These are phyloP conservation scores for Coemansia sp. DNA, from an alignment of 192 early-diverging fungal genomes.

Conservation along the genomic window DNA sequence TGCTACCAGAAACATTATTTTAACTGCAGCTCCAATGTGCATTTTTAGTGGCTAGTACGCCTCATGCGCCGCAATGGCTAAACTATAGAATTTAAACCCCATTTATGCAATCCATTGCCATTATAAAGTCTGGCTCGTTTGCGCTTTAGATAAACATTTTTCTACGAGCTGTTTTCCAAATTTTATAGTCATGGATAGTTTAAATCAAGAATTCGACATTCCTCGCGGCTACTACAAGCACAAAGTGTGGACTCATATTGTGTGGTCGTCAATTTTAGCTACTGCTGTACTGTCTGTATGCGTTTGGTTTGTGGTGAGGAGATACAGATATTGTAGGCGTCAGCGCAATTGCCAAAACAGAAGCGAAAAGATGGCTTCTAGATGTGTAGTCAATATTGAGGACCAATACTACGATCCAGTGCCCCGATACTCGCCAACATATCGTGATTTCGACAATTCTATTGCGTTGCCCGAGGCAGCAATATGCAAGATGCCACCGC, in stretches of 20 bases:
- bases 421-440: slow-evolving; percentile 27
- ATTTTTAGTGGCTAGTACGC: not conserved
- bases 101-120: not conserved
- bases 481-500: slow-evolving; percentile 4
- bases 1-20: too few species aligned
- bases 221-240: slow-evolving; percentile 14
- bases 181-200: slow-evolving; percentile 1
- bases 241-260: slow-evolving; percentile 22
- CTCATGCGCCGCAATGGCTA: not conserved
- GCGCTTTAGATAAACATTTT: not conserved
- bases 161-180: not conserved
- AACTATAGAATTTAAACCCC: not conserved
- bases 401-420: slow-evolving; percentile 22
- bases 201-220: not conserved
- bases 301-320: slow-evolving; percentile 1
- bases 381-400: slow-evolving; percentile 1
- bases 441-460: slow-evolving; percentile 2
- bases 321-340: slow-evolving; percentile 6
- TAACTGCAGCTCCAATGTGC: not conserved
- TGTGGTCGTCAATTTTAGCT: slow-evolving; percentile 17
- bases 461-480: not conserved
- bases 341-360: not conserved
- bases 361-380: not conserved
- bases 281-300: slow-evolving; percentile 4
- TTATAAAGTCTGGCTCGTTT: not conserved